phyloP scores from a whole-genome alignment of 208 protist species.

The Histomonas meleagridis region DNA sequence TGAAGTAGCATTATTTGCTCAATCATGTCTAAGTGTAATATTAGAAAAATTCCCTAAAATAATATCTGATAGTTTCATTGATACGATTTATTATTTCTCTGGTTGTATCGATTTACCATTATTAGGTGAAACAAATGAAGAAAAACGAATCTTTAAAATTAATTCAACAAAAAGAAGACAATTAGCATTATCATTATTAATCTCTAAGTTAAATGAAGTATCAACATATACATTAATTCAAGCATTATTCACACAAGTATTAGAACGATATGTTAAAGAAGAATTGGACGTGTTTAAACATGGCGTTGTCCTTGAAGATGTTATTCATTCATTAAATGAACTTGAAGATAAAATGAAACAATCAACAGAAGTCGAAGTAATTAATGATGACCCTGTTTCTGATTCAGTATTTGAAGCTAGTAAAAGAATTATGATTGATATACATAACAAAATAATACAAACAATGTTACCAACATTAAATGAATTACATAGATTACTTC shows the following conservation, averaged over 20 bases:
- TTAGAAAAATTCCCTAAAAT: background rate
- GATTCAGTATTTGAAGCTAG: background rate
- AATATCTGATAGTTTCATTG: background rate
- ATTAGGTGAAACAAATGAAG: background rate
- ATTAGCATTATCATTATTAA: background rate
- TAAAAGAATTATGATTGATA: background rate
- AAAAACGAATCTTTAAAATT: background rate
- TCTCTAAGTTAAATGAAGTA: background rate
- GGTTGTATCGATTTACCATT: background rate
- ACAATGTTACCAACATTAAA: background rate
- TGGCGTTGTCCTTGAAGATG: background rate
- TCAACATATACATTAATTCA: background rate
- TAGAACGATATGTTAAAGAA: background rate
- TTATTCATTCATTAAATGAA: background rate
- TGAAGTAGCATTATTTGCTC: background rate
- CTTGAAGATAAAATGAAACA: conserved; percentile 28
- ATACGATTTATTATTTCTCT: background rate
- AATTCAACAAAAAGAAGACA: background rate
- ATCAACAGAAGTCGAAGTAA: background rate
- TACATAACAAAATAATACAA: conserved; percentile 9
- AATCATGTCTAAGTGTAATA: background rate
- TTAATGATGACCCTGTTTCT: background rate
- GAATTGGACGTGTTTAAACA: background rate
- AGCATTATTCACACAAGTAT: background rate
- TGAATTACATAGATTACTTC: background rate